Conservation (phyloP, 805 yeast genomes). For the Metschnikowia aberdeeniae region DNA sequence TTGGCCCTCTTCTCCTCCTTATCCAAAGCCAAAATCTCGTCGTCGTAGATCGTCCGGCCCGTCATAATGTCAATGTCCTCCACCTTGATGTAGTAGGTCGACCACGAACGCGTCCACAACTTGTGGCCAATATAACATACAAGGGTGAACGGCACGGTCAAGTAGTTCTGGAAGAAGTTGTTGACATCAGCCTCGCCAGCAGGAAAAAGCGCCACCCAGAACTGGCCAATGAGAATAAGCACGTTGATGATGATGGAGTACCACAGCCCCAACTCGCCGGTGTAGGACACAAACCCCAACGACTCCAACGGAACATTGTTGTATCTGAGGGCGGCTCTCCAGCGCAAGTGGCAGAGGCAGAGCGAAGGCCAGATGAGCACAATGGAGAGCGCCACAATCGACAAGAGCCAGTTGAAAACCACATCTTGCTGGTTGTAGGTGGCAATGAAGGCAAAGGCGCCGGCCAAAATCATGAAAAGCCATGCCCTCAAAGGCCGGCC, state of each 20-base stretch:
- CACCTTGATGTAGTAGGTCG: slow-evolving; percentile 16
- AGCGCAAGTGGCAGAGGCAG: slow-evolving; percentile 26
- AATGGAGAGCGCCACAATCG: slow-evolving; percentile 27
- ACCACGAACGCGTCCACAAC: slow-evolving; percentile 21
- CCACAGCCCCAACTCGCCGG: slow-evolving; percentile 39
- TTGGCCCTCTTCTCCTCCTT: slow-evolving; percentile 19
- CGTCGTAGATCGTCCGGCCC: slow-evolving; percentile 22
- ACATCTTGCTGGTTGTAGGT: slow-evolving; percentile 29
- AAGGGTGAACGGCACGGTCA: slow-evolving; percentile 23
- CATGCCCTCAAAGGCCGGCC: slow-evolving; percentile 28
- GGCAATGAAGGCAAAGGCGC: slow-evolving; percentile 26
- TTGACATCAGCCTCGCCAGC: slow-evolving; percentile 22
- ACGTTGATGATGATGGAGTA: slow-evolving; percentile 28
- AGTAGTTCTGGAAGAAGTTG: slow-evolving; percentile 26
- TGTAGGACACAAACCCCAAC: slow-evolving; percentile 30
- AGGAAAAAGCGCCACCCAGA: slow-evolving; percentile 44
- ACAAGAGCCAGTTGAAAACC: slow-evolving; percentile 29
- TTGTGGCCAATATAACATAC: slow-evolving; percentile 24
- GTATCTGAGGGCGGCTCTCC: slow-evolving; percentile 26
- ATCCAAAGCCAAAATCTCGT: slow-evolving; percentile 23
- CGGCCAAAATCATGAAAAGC: slow-evolving; percentile 21
- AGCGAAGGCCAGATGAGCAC: slow-evolving; percentile 25
- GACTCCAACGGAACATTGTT: slow-evolving; percentile 20
- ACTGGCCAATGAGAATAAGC: slow-evolving; percentile 39
- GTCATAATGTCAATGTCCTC: slow-evolving; percentile 22